A percentile compares a stretch with the other conserved stretches of the same genome.
These are phyloP conservation scores for Aspergillus sp. DNA, from an alignment of 2,329 filamentous ascomycete species.

Conservation along the genomic window DNA sequence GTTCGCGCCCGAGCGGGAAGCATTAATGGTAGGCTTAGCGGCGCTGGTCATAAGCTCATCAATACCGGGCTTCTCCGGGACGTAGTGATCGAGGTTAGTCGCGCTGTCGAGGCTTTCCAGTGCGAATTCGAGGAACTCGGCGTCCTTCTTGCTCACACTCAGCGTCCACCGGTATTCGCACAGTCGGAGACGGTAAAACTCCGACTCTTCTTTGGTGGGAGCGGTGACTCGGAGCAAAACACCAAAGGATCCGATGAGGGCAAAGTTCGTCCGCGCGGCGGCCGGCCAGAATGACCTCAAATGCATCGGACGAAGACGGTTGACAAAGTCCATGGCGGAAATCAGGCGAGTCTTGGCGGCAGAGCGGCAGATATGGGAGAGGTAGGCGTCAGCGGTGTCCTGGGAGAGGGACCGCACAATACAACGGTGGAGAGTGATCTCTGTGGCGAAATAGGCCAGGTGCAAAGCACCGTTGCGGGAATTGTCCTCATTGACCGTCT, in stretches of 20 bases:
- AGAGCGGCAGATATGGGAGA: conserved; percentile 87
- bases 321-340: conserved; percentile 96
- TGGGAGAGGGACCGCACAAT: conserved; percentile 77
- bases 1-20: conserved; percentile 20
- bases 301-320: conserved; percentile 82
- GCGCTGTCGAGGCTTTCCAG: conserved; percentile 76
- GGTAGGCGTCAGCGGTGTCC: conserved; percentile 69
- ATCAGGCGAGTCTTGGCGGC: conserved; percentile 93
- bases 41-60: conserved; percentile 42
- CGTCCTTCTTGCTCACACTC: conserved; percentile 77
- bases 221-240: conserved; percentile 87
- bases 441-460: conserved; percentile 88
- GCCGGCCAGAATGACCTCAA: conserved; percentile 81
- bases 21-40: conserved; percentile 27
- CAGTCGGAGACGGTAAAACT: conserved; percentile 84
- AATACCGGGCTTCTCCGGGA: conserved; percentile 70
- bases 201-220: conserved; percentile 82
- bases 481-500: conserved; percentile 43
- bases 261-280: conserved; percentile 69
- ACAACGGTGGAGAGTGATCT: conserved; percentile 88
- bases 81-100: conserved; percentile 66
- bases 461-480: conserved; percentile 70
- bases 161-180: conserved; percentile 94
- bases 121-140: conserved; percentile 60
- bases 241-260: conserved; percentile 91